These are phyloP conservation scores for Giardia duodenalis DNA, from an alignment of 208 protist genomes.

Conservation along the genomic window DNA sequence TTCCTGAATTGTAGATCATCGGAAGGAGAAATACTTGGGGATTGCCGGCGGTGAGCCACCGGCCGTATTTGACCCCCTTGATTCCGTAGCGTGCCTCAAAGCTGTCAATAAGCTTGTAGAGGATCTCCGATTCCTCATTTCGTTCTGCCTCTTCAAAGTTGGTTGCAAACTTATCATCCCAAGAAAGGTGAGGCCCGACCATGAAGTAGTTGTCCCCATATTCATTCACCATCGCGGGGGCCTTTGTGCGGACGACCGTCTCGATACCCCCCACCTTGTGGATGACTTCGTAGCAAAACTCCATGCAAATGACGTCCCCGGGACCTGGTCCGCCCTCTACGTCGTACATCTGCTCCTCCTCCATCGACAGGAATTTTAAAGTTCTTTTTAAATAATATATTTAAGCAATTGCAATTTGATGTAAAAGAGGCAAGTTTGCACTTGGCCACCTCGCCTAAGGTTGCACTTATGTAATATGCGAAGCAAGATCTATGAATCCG, in stretches of 20 bases:
- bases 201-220: slow-evolving; percentile 20
- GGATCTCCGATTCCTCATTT: background rate
- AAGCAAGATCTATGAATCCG: too few species aligned
- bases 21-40: background rate
- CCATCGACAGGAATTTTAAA: too few species aligned
- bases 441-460: too few species aligned
- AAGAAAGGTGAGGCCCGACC: background rate
- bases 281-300: background rate
- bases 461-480: too few species aligned
- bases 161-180: background rate
- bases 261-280: slow-evolving; percentile 26
- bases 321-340: background rate
- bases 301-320: background rate
- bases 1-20: background rate
- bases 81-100: background rate
- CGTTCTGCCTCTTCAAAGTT: background rate
- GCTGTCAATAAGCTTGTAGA: background rate
- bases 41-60: background rate
- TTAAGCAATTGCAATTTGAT: too few species aligned
- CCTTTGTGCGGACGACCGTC: slow-evolving; percentile 24
- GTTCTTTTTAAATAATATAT: too few species aligned
- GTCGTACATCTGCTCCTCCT: too few species aligned
- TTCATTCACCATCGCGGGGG: background rate
- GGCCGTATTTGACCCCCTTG: slow-evolving; percentile 12
- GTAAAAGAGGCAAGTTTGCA: too few species aligned